Base-by-base conservation (phyloP, 345 rosid species). In the Lumnitzera racemosa region DNA sequence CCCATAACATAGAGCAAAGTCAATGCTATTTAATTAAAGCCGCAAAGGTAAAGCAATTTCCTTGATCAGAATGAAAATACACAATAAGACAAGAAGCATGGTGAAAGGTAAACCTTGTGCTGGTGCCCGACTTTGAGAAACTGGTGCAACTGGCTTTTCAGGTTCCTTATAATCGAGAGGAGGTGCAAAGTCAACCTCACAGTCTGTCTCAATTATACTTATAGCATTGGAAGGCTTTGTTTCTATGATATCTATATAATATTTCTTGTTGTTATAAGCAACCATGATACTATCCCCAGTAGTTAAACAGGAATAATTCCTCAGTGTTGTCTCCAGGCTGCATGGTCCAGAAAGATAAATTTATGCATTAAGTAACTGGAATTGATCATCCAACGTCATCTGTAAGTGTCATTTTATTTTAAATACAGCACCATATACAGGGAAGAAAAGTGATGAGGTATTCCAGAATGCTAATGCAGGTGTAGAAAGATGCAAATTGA, bases 121-220 rank as follows among this genome's bases (percentile, higher is more conserved):
- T 1, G 62, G 41, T 67, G 76, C 81, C 83, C 77, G 90, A 65
- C 80, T 70, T 23, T 69, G 68, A 61, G 78, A 57, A 76, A 70
- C 73, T 23, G 77, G 64, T 54, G 76, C 57, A 49, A 64, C 64
- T 12, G 89, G 87, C 72, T 72, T 92, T 75, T 81, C 96, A 61
- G 99, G 99, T 67, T 94, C 99, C 68, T 84, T 88, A 85, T 88
- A 94, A 76, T 94, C 99, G 62, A 94, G 74, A 15, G 99, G 99
- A 79, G 97, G 92, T 49, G 99, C 99, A 64, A 90, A 94, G 74
- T 94, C 99, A 66, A 94, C 99, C 76, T 94, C 99, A 68, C 99
- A 94, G 72, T 94, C 99, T n/a, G 99, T 94, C 88, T 94, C 99
- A 62, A 94, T 94, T 75, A 94, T 90, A 73, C 79, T 94, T 64